phyloP scores from a whole-genome alignment of 495 filamentous ascomycete genomes.

The Rhypophila decipiens region DNA sequence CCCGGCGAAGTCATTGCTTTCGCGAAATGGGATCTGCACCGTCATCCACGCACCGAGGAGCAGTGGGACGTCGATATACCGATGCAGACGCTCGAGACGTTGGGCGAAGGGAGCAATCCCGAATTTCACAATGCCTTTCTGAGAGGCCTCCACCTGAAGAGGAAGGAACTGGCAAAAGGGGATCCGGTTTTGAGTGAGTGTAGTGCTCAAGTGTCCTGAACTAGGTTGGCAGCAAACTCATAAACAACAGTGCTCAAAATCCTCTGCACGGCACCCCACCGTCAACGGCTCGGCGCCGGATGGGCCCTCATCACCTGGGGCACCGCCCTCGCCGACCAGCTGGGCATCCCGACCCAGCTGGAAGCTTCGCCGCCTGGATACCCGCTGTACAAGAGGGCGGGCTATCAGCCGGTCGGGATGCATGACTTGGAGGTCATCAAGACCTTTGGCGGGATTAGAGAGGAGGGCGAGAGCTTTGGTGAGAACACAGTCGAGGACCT shows the following conservation, averaged over 20 bases:
- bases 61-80: slow-evolving; percentile 17
- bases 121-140: slow-evolving; percentile 19
- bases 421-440: slow-evolving; percentile 17
- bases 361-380: slow-evolving; percentile 23
- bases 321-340: slow-evolving; percentile 18
- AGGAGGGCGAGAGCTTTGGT: slow-evolving; percentile 19
- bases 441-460: slow-evolving; percentile 11
- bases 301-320: slow-evolving; percentile 21
- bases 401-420: slow-evolving; percentile 19
- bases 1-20: slow-evolving; percentile 22
- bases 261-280: slow-evolving; percentile 14
- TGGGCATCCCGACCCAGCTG: slow-evolving; percentile 16
- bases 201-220: not conserved
- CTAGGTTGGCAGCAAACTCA: not conserved
- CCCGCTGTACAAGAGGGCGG: slow-evolving; percentile 17
- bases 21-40: slow-evolving; percentile 17
- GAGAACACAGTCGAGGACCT: slow-evolving; percentile 12
- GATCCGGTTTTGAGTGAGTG: slow-evolving; percentile 20
- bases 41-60: slow-evolving; percentile 14
- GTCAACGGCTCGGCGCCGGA: slow-evolving; percentile 21
- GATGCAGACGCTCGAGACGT: slow-evolving; percentile 12
- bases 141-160: slow-evolving; percentile 11
- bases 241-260: slow-evolving; percentile 14
- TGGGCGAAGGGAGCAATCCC: slow-evolving; percentile 17
- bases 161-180: slow-evolving; percentile 12